Evolutionary conservation across 306 rosid genomes (phyloP), one percentile per base, ranked within the genome.

Genomic region (Lotus japonicus): DNA sequence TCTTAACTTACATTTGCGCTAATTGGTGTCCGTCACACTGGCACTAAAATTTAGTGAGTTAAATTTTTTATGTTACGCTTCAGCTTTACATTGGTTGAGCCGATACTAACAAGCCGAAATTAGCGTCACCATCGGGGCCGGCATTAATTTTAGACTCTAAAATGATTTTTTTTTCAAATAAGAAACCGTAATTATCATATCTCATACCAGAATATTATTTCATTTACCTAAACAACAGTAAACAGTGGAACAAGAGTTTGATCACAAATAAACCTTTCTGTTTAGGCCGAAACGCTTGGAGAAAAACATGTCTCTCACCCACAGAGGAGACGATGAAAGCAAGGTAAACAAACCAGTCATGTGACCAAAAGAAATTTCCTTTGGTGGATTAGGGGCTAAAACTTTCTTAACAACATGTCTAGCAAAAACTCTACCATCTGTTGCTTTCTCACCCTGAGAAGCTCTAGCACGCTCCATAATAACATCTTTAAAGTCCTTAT

Each of bases 251-350:
- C 45, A 77, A 38, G 42, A 38, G 10, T 38, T 33, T 67, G 18
- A 58, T 55, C n/a, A 69, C 13, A 64, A 58, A 31, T 46, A 81
- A 44, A 81, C 54, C 55, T 60, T 85, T 72, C 64, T 85, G 39
- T 66, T 78, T 17, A 92, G 72, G 7, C 85, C 89, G 66, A 87
- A 92, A 15, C 96, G 92, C 28, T 43, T 44, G 1, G 96, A 64
- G 58, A 89, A 88, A 77, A 78, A 88, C 19, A 69, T 15, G 79
- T 92, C 98, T 58, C 89, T 82, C 4, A 79, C 66, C 91, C 97
- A 89, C 12, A 86, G 77, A 7, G 96, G 98, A 79, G 89, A 88
- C 77, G 84, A 89, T 11, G 89, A 80, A 54, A 89, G 92, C 31
- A 88, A 23, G 2, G 83, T 62, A 68, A 92, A 89, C 83, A 86